phyloP scores from a whole-genome alignment of 1,284 basidiomycete genomes.

The Lentinula novae-zelandiae region DNA sequence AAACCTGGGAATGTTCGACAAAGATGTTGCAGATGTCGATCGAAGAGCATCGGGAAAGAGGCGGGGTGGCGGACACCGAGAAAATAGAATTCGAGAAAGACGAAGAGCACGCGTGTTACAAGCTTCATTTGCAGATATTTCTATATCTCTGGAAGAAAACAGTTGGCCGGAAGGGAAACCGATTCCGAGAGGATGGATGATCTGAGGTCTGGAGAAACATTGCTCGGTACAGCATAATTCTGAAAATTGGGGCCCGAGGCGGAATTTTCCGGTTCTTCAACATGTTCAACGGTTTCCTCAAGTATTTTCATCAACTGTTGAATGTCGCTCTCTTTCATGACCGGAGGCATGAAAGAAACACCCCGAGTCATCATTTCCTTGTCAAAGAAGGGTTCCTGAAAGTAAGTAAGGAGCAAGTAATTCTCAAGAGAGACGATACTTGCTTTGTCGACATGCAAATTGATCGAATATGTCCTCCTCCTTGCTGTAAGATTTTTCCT shows the following conservation, averaged over 20 bases:
- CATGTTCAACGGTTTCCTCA: slow-evolving; percentile 1
- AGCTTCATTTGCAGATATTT: too few relatives aligned
- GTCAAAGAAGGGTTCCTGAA: background rate
- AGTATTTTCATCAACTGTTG: background rate
- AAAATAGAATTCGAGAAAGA: background rate
- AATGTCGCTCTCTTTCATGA: background rate
- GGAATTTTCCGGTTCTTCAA: background rate
- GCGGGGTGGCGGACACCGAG: background rate
- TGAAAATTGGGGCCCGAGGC: background rate
- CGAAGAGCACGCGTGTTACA: too few relatives aligned
- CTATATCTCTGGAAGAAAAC: background rate
- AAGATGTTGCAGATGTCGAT: background rate
- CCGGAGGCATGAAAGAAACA: too few relatives aligned
- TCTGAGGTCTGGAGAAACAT: background rate
- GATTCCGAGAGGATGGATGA: background rate
- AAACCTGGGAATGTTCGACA: background rate
- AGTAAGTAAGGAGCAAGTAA: background rate
- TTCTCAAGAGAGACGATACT: background rate
- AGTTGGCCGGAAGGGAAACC: background rate
- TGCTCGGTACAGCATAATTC: background rate
- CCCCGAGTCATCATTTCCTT: background rate
- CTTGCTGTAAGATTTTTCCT: background rate
- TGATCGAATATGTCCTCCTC: background rate
- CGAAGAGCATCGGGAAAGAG: background rate
- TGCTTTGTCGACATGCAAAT: background rate